Conservation (phyloP, 495 filamentous ascomycete species). For the Parathielavia appendiculata region DNA sequence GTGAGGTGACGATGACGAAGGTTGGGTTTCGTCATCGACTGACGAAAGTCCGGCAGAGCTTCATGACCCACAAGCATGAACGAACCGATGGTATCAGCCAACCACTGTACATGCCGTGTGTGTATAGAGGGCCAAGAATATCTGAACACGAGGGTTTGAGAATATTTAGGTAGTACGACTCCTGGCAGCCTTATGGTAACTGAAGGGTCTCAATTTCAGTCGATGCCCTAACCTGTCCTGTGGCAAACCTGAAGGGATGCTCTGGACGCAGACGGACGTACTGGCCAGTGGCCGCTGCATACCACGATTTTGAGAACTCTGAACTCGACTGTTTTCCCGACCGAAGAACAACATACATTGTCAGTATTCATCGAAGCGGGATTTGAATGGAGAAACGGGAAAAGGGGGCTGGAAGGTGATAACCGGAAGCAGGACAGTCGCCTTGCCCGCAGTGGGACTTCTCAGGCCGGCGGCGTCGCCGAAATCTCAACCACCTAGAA, state of each 20-base stretch:
- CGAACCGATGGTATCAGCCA: too few species aligned
- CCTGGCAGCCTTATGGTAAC: too few species aligned
- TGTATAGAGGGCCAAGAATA: too few species aligned
- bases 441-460: constrained; percentile 24
- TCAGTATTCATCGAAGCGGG: background rate
- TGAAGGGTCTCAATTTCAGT: too few species aligned
- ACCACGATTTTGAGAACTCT: constrained; percentile 36
- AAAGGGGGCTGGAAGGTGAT: background rate
- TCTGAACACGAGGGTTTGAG: too few species aligned
- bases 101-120: too few species aligned
- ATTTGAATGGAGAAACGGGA: background rate
- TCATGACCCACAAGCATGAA: too few species aligned
- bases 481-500: constrained; percentile 43
- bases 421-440: constrained; percentile 41
- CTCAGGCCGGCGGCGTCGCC: constrained; percentile 26
- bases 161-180: too few species aligned
- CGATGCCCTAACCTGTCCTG: too few species aligned
- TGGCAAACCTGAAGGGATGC: constrained; percentile 38
- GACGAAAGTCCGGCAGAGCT: background rate
- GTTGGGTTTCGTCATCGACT: constrained; percentile 14
- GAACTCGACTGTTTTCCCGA: constrained; percentile 27
- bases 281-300: constrained; percentile 26
- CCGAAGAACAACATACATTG: background rate
- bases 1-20: constrained; percentile 6
- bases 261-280: constrained; percentile 40